A percentile compares a stretch with the other conserved stretches of the same genome.
Conservation (phyloP, 2,329 filamentous ascomycete genomes). For the Aspergillus sergii region DNA sequence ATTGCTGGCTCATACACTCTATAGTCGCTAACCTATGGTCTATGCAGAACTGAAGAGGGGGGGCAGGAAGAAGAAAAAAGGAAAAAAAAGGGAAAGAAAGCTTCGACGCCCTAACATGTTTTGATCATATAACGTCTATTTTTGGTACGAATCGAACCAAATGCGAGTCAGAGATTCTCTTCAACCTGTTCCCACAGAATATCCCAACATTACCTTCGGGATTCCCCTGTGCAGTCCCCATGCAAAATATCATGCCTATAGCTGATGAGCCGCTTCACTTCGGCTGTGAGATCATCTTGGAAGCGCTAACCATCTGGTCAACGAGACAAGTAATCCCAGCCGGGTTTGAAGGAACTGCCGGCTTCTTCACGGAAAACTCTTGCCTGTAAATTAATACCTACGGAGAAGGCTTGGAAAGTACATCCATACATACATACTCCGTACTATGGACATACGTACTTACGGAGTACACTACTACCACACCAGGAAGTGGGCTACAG, state of each 20-base stretch:
- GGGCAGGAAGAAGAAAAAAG: background rate
- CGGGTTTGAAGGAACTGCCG: background rate
- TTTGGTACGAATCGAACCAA: background rate
- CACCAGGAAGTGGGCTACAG: constrained; percentile 11
- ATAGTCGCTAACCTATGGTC: background rate
- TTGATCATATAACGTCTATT: background rate
- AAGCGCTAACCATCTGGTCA: background rate
- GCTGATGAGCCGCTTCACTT: background rate
- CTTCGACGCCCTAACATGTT: background rate
- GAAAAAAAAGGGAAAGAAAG: background rate
- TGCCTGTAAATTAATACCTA: background rate
- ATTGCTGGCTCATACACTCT: background rate
- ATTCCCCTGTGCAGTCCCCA: background rate
- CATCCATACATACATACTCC: background rate
- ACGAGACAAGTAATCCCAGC: background rate
- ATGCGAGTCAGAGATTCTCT: background rate
- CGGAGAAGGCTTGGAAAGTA: background rate
- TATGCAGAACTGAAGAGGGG: background rate
- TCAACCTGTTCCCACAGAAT: background rate
- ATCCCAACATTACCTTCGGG: background rate
- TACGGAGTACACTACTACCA: background rate
- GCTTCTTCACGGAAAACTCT: constrained; percentile 1
- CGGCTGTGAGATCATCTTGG: background rate
- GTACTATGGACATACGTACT: background rate
- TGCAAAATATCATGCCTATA: background rate